Percentiles rank a stretch among this genome's conserved stretches.
Evolutionary conservation across 352 stramenopile genomes (phyloP).

Genomic region (Ophiocytium majus): DNA sequence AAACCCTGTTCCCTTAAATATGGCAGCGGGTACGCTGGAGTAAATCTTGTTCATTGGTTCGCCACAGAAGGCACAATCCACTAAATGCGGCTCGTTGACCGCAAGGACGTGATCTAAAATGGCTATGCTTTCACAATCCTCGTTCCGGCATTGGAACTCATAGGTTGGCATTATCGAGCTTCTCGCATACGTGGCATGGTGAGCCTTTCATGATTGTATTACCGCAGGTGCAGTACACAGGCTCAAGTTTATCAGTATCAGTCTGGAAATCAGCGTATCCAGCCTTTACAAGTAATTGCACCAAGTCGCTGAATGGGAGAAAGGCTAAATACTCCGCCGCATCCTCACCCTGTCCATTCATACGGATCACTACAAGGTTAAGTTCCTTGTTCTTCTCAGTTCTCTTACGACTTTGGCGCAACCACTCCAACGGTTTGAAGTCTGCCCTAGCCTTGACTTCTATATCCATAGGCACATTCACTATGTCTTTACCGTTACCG

Average conservation of each 20-base stretch:
- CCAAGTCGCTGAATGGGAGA: background rate
- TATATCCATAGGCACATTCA: background rate
- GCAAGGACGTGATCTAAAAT: background rate
- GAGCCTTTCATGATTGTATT: background rate
- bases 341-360: conserved; percentile 8
- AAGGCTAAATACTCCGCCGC: background rate
- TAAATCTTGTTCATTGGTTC: background rate
- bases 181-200: conserved; percentile 1
- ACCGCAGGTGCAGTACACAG: background rate
- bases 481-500: background rate
- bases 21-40: background rate
- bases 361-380: background rate
- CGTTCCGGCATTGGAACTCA: conserved; percentile 4
- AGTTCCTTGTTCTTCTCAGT: background rate
- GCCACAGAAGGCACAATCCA: background rate
- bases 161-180: background rate
- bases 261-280: background rate
- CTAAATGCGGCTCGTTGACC: background rate
- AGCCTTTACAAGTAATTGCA: background rate
- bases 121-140: background rate
- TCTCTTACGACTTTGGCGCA: background rate
- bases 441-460: conserved; percentile 3
- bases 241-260: conserved; percentile 8
- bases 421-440: background rate
- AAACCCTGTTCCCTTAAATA: background rate